Evolutionary conservation across 2,329 filamentous ascomycete species (phyloP), one percentile per base, ranked within the genome.

Genomic region (Colletotrichum cuscutae): DNA sequence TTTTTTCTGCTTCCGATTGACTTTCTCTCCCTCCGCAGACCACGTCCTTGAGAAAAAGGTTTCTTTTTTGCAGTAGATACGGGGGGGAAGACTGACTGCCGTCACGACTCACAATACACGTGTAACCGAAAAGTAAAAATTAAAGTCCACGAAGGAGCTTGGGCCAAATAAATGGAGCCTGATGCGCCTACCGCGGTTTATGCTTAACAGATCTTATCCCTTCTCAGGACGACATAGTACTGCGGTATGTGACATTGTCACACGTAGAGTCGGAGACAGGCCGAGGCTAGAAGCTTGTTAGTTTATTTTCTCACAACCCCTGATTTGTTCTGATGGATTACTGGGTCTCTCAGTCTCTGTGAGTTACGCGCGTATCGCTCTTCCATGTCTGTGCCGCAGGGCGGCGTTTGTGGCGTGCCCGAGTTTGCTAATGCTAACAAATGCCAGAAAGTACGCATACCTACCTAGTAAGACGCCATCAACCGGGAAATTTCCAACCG

Each of bases 151-250:
- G 57, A 65, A 57, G 57, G 53, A 70, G 62, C 68, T 62, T 57
- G 57, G 57, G 28, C 57, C 68, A 68, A 32, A 68, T 58, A 30
- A 57, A 54, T 63, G 64, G 68, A 42, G 57, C 68, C 42, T 22
- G 58, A 30, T 37, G 37, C 30, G 58, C 37, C 35, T 22, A 30
- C 28, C 8, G 30, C 24, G 58, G 54, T 65, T 71, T 71, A 71
- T 71, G 68, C 68, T 71, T 71, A 71, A 71, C 68, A 67, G 63
- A 71, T 71, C 68, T 56, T 67, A 37, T 62, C 56, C 42, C 68
- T 67, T 37, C 53, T 57, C 56, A 65, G 58, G 28, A 54, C 26
- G 42, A 66, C 56, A 56, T 24, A 26, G 49, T 59, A 42, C 37
- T 35, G 15, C 15, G 15, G 37, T 42, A 49, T 49, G 42, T 49